Conservation (phyloP, 176 grass and related monocot species). For the Oryza australiensis region DNA sequence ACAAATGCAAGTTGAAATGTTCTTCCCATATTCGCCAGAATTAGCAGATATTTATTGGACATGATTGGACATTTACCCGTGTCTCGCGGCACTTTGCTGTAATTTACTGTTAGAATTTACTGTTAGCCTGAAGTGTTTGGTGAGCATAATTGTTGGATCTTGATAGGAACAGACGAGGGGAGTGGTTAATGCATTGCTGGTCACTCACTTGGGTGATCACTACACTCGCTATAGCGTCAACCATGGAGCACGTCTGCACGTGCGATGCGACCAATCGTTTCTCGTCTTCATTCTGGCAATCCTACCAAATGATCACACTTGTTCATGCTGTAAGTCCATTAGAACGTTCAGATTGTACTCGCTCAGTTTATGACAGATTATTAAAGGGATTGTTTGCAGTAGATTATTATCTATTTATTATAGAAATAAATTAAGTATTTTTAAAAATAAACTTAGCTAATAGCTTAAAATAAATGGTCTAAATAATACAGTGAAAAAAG, state of each 20-base stretch:
- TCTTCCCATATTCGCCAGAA: conserved; percentile 1
- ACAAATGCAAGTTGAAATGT: not conserved
- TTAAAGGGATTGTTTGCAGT: no score
- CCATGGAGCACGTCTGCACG: conserved; percentile 15
- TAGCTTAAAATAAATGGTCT: no score
- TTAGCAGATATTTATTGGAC: not conserved
- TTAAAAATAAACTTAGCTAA: no score
- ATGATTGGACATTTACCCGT: not conserved
- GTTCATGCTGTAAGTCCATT: no score
- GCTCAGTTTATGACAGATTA: no score
- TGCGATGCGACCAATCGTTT: not conserved
- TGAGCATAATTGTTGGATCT: conserved; percentile 1
- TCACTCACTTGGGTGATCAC: not conserved
- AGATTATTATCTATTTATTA: no score
- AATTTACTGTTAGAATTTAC: not conserved
- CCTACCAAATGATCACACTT: not conserved
- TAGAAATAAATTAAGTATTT: no score
- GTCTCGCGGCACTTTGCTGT: not conserved
- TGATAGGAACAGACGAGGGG: not conserved
- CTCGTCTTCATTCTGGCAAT: not conserved
- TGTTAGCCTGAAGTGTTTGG: not conserved
- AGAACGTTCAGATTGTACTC: no score
- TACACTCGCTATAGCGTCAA: not conserved
- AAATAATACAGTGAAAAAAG: no score
- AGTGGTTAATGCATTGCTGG: not conserved